Evolutionary conservation across 257 asterid genomes (phyloP), one percentile per base, ranked within the genome.

Genomic region (Solanum lycopersicoides): DNA sequence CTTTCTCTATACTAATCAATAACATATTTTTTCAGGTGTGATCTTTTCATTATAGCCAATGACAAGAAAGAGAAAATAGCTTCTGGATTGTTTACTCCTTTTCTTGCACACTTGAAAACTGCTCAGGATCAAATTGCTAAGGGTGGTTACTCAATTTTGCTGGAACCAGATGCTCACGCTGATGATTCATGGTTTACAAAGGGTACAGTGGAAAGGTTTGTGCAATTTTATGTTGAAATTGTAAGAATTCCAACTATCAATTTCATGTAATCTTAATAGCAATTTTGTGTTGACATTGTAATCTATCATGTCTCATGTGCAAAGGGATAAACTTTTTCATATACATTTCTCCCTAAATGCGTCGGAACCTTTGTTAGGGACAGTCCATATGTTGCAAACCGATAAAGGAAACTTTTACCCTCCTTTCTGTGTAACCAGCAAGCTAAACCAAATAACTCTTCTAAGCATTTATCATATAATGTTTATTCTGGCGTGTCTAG

Each of bases 21-120:
- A 79, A 53, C 37, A 75, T 89, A 30, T 10, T 28, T 45, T 66
- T 73, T 88, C 92, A 92, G 94, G 91, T 92, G 94, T 84, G 98
- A 96, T 92, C 93, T 97, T 91, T 90, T 93, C 84, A 93, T 97
- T 65, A 92, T 92, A 88, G 94, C 99, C 47, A 93, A 93, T 88
- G 99, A 91, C 86, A 96, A 95, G 93, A 93, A 94, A 90, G 99
- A 97, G 93, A 97, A 94, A 93, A 91, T 96, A 85, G 99, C 99
- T 69, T 91, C 99, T 7, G 99, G 99, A 88, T 93, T 97, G 95
- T 90, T 97, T 83, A 94, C 91, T 91, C 99, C 99, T 37, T 97
- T 97, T 90, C 95, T 97, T 74, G 94, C 98, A 12, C 98, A 96
- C 90, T 93, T 96, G 89, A 95, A 94, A 92, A 88, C 95, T 89